Evolutionary conservation across 768 basidiomycete genomes (phyloP).

Genomic region (Strobilomyces echinocephalus): DNA sequence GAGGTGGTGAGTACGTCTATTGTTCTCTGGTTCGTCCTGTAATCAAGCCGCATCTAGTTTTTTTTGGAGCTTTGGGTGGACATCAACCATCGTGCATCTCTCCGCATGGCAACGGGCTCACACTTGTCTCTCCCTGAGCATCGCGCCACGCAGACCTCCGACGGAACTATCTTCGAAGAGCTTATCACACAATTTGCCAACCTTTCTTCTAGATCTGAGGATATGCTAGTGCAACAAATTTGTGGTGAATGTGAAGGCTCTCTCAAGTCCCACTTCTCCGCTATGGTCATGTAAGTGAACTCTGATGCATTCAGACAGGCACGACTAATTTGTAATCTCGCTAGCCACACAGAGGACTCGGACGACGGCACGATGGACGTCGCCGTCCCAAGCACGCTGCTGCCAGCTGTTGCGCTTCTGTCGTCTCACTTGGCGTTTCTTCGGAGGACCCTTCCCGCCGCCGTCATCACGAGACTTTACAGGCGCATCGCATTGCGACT

Average conservation of each 20-base stretch:
- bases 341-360: constrained; percentile 11
- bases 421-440: constrained; percentile 76
- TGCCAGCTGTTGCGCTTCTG: constrained; percentile 72
- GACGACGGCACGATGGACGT: constrained; percentile 29
- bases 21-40: background rate
- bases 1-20: constrained; percentile 60
- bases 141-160: constrained; percentile 34
- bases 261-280: constrained; percentile 67
- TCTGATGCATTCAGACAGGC: background rate
- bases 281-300: constrained; percentile 40
- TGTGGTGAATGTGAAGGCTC: constrained; percentile 75
- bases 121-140: constrained; percentile 50
- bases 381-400: constrained; percentile 62
- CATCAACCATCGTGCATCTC: constrained; percentile 54
- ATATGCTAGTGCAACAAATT: constrained; percentile 81
- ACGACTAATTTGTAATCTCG: background rate
- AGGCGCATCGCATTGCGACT: constrained; percentile 67
- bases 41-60: constrained; percentile 49
- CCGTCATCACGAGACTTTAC: constrained; percentile 60
- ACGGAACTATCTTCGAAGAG: constrained; percentile 76
- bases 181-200: constrained; percentile 60
- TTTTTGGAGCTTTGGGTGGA: constrained; percentile 89
- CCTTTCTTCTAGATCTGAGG: constrained; percentile 69
- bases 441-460: constrained; percentile 54
- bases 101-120: constrained; percentile 51